A percentile compares a stretch with the other conserved stretches of the same genome.
These are phyloP conservation scores for Lachancea kluyveri DNA, from an alignment of 805 yeast genomes.

Conservation along the genomic window DNA sequence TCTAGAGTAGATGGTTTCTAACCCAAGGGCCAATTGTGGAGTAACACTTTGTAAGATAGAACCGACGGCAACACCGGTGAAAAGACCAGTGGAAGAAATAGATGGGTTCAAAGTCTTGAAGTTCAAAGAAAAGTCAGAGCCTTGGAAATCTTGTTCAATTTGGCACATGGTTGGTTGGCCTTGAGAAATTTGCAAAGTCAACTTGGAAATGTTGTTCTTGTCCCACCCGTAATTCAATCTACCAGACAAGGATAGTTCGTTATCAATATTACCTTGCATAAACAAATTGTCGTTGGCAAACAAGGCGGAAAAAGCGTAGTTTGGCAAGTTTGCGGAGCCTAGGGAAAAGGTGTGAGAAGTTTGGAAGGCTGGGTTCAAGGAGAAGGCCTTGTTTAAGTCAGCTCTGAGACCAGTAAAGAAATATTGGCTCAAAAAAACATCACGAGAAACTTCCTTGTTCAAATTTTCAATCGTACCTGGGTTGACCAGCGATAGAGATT, in stretches of 20 bases:
- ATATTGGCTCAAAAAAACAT: conserved; percentile 84
- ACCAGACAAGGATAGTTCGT: conserved; percentile 78
- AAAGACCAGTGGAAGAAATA: conserved; percentile 54
- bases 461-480: conserved; percentile 95
- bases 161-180: conserved; percentile 93
- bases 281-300: conserved; percentile 82
- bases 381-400: conserved; percentile 86
- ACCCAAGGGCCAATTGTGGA: conserved; percentile 76
- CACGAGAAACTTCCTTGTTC: conserved; percentile 89
- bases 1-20: conserved; percentile 81
- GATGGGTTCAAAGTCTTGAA: conserved; percentile 90
- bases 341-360: conserved; percentile 88
- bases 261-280: conserved; percentile 88
- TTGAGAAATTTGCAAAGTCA: conserved; percentile 79
- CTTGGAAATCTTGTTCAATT: conserved; percentile 93
- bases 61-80: conserved; percentile 89
- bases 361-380: conserved; percentile 92
- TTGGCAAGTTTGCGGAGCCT: conserved; percentile 81
- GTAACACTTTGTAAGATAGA: conserved; percentile 87
- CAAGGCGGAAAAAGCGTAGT: conserved; percentile 85
- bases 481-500: conserved; percentile 72
- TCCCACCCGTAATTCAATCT: conserved; percentile 91
- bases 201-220: conserved; percentile 68
- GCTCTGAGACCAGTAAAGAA: conserved; percentile 95
- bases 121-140: conserved; percentile 80